Evolutionary conservation across 202 grass and related monocot genomes (phyloP), one percentile per base, ranked within the genome.

Genomic region (Digitaria exilis): DNA sequence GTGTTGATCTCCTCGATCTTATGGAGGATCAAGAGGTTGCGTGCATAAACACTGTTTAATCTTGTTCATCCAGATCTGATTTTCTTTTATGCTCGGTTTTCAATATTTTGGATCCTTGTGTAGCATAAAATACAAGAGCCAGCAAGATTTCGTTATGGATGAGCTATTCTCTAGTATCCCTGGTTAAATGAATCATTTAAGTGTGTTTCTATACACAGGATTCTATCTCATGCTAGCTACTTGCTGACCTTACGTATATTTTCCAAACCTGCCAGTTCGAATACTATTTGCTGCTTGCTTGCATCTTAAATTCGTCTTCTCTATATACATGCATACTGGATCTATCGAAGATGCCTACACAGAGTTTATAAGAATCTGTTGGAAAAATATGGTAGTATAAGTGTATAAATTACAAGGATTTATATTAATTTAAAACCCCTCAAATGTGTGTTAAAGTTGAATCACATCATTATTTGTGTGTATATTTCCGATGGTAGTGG

Each of bases 101-200:
- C 10, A 52, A 18, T 42, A 51, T 55, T 51, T 84, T 29, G 26
- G 71, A 55, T 56, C 10, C 32, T 55, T 73, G 34, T 56, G 71
- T 32, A 66, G 43, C 59, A 84, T 84, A 75, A 17, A 84, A 56
- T 84, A 65, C 63, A 43, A 56, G 46, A 48, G 46, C 22, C 18
- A 56, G 3, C 60, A 30, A 66, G 45, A 43, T 75, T 59, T 64
- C 75, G 22, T 66, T 66, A 44, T 75, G 45, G 17, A 22, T 22
- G 52, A 55, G 52, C 21, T 55, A 55, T 55, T 22, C 52, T 61
- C 79, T 72, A 55, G 41, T 25, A 17, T 25, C 29, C 55, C 55
- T 10, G 4, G 55, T 25, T 59, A 59, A 26, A 59, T 26, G 56
- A 28, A 59, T 59, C 24, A 28, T 59, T 25, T 15, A 60, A 60